Base-by-base conservation (phyloP, 768 basidiomycete genomes). In the Paxillus involutus region DNA sequence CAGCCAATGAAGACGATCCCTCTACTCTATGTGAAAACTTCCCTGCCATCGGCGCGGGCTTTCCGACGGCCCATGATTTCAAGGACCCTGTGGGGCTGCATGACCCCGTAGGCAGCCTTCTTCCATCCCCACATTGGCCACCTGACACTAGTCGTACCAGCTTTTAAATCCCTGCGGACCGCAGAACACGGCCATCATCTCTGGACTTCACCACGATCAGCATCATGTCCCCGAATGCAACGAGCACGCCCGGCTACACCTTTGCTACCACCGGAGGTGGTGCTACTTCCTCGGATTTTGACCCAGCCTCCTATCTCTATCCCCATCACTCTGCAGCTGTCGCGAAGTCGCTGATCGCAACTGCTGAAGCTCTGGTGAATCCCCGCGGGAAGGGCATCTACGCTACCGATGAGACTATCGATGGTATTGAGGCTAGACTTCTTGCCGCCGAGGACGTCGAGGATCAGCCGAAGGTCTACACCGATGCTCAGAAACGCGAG, bases 381-480 rank as follows among this genome's bases (percentile, higher is more conserved):
- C 75, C 77, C 26, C 73, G 72, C 16, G 79, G 79, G 32, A 80
- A 75, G 64, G 80, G 80, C 5, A 76, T 81, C 30, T 81, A 81
- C 49, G 80, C 80, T 11, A 81, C 80, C 9, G 80, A 82, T 56
- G 79, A 82, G 57, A 70, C 76, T 16, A 74, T 77, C n/a, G 71
- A 77, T 21, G 73, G 61, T 11, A 75, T 80, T 40, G 72, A 71
- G 33, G 70, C 66, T 3, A 67, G 74, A 24, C 62, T 81, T 8
- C 60, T 69, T n/a, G 68, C 71, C 47, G 75, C 74, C 2, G 63
- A 64, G 35, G 71, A 66, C n/a, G 46, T 46, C 24, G 42, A 57
- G 6, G 56, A 66, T 32, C 48, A 59, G 41, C 55, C 62, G 32
- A 64, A 67, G 49, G 50, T 55, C 21, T 66, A 60, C 52, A 60